phyloP scores from a whole-genome alignment of 1,139 yeast genomes.

The Taphrina communis region DNA sequence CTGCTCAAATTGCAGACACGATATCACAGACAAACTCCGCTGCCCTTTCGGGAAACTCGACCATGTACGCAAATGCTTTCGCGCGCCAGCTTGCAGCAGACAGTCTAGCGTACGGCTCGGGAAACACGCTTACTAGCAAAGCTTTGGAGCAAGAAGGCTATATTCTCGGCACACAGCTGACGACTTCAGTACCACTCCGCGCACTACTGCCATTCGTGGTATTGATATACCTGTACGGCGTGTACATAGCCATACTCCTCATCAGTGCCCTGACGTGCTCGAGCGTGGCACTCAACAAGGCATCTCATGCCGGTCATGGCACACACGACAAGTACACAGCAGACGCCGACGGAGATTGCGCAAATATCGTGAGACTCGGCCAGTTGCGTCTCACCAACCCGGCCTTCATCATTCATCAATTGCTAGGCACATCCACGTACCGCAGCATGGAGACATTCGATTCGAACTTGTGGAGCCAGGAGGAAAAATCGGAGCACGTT shows the following conservation, averaged over 20 bases:
- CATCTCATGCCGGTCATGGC: background rate
- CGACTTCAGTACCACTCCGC: conserved; percentile 1
- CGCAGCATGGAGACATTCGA: conserved; percentile 10
- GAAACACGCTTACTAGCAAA: background rate
- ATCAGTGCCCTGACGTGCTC: conserved; percentile 16
- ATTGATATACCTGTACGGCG: background rate
- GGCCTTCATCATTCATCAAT: conserved; percentile 9
- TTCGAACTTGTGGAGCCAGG: conserved; percentile 6
- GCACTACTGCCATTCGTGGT: conserved; percentile 8
- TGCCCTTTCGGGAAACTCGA: conserved; percentile 7
- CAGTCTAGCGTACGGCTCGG: conserved; percentile 13
- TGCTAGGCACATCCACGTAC: background rate
- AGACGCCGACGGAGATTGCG: background rate
- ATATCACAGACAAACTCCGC: conserved; percentile 6
- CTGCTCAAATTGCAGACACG: conserved; percentile 12
- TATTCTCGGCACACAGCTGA: conserved; percentile 11
- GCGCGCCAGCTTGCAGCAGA: conserved; percentile 8
- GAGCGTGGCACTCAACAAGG: background rate
- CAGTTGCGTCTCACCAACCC: conserved; percentile 14
- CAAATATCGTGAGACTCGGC: conserved; percentile 7
- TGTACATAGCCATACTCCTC: conserved; percentile 1
- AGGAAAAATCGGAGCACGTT: background rate
- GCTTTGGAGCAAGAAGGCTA: background rate
- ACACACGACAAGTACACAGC: background rate
- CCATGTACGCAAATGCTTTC: conserved; percentile 6